Evolutionary conservation across 306 rosid genomes (phyloP).

Genomic region (Lotus japonicus): DNA sequence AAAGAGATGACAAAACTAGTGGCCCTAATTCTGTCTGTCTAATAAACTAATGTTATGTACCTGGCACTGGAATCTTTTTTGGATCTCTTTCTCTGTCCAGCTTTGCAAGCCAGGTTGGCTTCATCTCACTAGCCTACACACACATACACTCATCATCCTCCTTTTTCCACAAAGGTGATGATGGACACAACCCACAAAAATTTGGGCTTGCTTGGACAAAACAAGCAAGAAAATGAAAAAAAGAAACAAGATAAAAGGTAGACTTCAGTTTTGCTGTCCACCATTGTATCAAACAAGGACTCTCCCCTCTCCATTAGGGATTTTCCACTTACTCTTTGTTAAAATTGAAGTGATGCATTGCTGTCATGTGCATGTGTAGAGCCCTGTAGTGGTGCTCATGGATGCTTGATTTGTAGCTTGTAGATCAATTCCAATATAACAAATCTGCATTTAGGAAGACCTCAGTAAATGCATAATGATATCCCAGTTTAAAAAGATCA

Average conservation of each 20-base stretch:
- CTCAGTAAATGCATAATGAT: not conserved
- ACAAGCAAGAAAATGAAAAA: conserved; percentile 5
- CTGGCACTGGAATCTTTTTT: conserved; percentile 72
- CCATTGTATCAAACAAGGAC: conserved; percentile 45
- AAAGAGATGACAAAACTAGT: conserved; percentile 37
- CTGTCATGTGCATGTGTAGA: conserved; percentile 14
- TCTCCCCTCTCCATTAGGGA: conserved; percentile 66
- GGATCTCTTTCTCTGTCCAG: conserved; percentile 41
- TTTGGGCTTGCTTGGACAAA: conserved; percentile 52
- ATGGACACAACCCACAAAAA: conserved; percentile 56
- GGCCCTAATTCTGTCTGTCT: conserved; percentile 45
- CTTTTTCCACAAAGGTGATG: conserved; percentile 45
- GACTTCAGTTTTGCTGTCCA: conserved; percentile 41
- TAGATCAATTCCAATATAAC: conserved; percentile 25
- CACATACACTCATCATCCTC: conserved; percentile 44
- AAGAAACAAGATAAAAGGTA: not conserved
- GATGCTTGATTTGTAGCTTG: conserved; percentile 25
- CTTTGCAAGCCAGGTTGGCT: conserved; percentile 72
- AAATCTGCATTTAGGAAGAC: conserved; percentile 30
- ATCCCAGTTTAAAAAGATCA: too few species aligned
- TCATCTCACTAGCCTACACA: conserved; percentile 48
- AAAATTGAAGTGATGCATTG: conserved; percentile 33
- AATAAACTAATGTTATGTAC: conserved; percentile 52
- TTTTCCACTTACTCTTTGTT: conserved; percentile 28
- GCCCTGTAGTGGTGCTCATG: conserved; percentile 15